Conservation (phyloP, 2,329 filamentous ascomycete genomes). For the Fusarium ramigenum region DNA sequence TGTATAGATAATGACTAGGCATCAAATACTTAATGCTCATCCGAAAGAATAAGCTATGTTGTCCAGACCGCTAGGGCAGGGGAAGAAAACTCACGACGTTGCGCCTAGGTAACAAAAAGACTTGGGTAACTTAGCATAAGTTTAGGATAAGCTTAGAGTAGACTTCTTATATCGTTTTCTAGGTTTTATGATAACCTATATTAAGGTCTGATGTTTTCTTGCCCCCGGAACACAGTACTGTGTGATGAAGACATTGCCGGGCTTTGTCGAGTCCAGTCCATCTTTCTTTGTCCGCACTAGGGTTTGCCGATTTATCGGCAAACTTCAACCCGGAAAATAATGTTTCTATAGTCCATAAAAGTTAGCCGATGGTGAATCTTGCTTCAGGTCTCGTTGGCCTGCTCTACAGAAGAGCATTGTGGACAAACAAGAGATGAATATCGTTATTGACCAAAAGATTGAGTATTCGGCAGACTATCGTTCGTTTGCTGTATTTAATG, state of each 20-base stretch:
- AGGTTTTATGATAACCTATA: too few species aligned
- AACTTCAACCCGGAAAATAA: not conserved
- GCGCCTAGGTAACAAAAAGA: too few species aligned
- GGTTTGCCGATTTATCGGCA: too few species aligned
- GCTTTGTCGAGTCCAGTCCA: not conserved
- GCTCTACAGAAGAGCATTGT: too few species aligned
- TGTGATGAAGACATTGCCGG: not conserved
- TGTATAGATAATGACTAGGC: not conserved
- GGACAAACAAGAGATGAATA: fast-evolving
- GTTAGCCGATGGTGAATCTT: not conserved
- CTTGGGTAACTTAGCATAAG: too few species aligned
- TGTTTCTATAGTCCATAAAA: fast-evolving
- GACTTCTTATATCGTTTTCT: too few species aligned
- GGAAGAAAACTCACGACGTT: too few species aligned
- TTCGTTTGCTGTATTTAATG: fast-evolving
- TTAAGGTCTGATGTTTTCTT: too few species aligned
- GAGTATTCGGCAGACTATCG: fast-evolving
- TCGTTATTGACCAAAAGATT: fast-evolving
- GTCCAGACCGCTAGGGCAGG: too few species aligned
- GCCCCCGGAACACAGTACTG: not conserved
- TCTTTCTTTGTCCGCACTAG: not conserved
- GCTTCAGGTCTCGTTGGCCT: not conserved
- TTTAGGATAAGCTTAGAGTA: too few species aligned
- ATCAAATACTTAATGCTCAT: not conserved
- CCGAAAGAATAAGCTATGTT: not conserved